A percentile compares a stretch with the other conserved stretches of the same genome.
These are phyloP conservation scores for Tricharina praecox DNA, from an alignment of 495 filamentous ascomycete species.

Conservation along the genomic window DNA sequence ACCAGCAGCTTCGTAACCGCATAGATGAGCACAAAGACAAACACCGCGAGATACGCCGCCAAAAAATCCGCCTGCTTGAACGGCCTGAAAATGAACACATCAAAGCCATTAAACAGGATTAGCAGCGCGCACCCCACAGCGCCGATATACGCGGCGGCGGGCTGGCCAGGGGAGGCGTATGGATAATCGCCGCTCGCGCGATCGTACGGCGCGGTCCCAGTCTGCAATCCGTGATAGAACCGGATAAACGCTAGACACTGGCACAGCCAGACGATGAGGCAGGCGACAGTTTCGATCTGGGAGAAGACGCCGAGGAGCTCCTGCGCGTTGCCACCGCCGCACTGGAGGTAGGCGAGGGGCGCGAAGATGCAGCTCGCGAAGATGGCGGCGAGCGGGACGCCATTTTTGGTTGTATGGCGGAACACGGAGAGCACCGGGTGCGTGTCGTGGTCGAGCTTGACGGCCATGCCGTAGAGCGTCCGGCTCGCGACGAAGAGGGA, in stretches of 20 bases:
- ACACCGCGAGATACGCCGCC: constrained; percentile 3
- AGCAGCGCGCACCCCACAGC: neutral
- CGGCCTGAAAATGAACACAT: constrained; percentile 2
- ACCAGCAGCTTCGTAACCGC: neutral
- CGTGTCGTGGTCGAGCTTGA: neutral
- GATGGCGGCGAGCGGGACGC: neutral
- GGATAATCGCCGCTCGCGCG: neutral
- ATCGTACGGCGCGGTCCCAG: neutral
- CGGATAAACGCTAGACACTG: constrained; percentile 3
- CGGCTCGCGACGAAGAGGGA: constrained; percentile 51
- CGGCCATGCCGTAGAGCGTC: constrained; percentile 47
- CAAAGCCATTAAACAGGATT: constrained; percentile 3
- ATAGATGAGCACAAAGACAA: constrained; percentile 1
- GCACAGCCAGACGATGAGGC: constrained; percentile 1
- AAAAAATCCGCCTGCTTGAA: neutral
- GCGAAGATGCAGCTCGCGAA: constrained; percentile 3
- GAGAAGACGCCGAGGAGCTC: neutral
- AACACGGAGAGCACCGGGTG: neutral
- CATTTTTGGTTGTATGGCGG: neutral
- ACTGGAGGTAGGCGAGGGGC: constrained; percentile 3
- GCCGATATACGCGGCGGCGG: neutral
- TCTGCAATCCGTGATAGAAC: constrained; percentile 1
- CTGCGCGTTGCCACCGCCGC: neutral
- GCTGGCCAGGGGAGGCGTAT: constrained; percentile 1
- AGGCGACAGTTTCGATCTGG: constrained; percentile 2